Conservation (phyloP, 495 filamentous ascomycete genomes). For the Glutinoglossum americanum region DNA sequence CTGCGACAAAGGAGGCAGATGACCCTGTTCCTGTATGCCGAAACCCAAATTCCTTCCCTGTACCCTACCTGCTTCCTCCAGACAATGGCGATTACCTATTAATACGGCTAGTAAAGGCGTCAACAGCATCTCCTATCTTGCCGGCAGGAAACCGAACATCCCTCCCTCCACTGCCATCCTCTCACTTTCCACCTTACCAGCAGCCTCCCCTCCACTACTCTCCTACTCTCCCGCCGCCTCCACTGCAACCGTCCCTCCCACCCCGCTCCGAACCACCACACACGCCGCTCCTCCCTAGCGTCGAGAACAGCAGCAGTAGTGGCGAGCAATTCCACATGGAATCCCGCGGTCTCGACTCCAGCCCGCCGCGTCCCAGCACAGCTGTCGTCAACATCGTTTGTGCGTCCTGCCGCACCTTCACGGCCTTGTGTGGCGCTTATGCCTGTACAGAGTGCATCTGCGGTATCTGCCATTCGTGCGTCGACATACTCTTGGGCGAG, state of each 20-base stretch:
- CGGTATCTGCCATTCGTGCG: constrained; percentile 69
- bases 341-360: constrained; percentile 29
- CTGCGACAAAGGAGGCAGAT: constrained; percentile 70
- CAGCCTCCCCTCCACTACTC: constrained; percentile 30
- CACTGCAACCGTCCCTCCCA: constrained; percentile 41
- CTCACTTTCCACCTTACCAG: neutral
- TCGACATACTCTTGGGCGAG: constrained; percentile 47
- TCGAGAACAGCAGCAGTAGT: constrained; percentile 25
- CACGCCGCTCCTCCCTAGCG: constrained; percentile 43
- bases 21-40: constrained; percentile 24
- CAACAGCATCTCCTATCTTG: constrained; percentile 26
- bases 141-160: constrained; percentile 42
- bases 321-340: constrained; percentile 46
- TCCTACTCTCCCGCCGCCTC: constrained; percentile 65
- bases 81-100: too few species aligned
- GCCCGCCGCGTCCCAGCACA: constrained; percentile 13
- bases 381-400: constrained; percentile 66
- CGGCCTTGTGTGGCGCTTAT: constrained; percentile 55
- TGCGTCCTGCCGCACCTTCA: constrained; percentile 54
- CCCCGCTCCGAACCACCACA: neutral
- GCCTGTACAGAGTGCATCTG: constrained; percentile 91
- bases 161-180: constrained; percentile 45
- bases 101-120: constrained; percentile 7
- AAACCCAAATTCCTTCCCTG: too few species aligned
- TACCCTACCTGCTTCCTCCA: too few species aligned